phyloP scores from a whole-genome alignment of 2,329 filamentous ascomycete genomes.

The Talaromyces rugulosus region DNA sequence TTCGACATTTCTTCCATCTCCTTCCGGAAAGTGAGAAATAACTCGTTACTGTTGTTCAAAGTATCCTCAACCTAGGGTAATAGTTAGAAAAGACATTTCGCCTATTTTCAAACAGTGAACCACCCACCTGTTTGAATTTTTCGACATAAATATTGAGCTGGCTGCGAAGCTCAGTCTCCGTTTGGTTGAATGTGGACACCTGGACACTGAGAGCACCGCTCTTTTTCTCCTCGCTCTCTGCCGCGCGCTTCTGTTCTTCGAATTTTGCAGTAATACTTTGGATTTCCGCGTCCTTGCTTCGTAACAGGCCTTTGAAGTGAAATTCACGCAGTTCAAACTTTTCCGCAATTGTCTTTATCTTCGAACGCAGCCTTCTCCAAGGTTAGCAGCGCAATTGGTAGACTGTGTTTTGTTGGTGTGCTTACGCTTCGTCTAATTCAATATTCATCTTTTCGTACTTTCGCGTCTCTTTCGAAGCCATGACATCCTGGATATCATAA shows the following conservation, averaged over 20 bases:
- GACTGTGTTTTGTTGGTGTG: slow-evolving; percentile 14
- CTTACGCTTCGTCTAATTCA: slow-evolving; percentile 84
- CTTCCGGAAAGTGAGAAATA: slow-evolving; percentile 94
- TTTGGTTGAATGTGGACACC: slow-evolving; percentile 93
- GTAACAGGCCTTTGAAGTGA: slow-evolving; percentile 86
- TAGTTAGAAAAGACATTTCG: neutral
- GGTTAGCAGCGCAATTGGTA: slow-evolving; percentile 12
- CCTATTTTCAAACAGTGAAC: neutral
- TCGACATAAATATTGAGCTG: slow-evolving; percentile 98
- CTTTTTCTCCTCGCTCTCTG: slow-evolving; percentile 74
- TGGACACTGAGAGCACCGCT: slow-evolving; percentile 84
- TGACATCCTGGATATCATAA: slow-evolving; percentile 80
- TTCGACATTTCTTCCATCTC: slow-evolving; percentile 99
- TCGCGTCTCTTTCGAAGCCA: slow-evolving; percentile 79
- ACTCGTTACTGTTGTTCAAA: slow-evolving; percentile 94
- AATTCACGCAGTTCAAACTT: slow-evolving; percentile 95
- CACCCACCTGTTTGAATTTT: slow-evolving; percentile 95
- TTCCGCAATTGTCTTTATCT: slow-evolving; percentile 88
- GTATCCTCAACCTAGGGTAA: slow-evolving; percentile 83
- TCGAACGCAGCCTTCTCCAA: slow-evolving; percentile 55
- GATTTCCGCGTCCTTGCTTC: slow-evolving; percentile 92
- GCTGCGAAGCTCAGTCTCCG: slow-evolving; percentile 85
- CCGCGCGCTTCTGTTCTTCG: slow-evolving; percentile 83
- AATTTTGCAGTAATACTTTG: slow-evolving; percentile 84
- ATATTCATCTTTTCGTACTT: slow-evolving; percentile 77